Evolutionary conservation across 2,329 filamentous ascomycete species (phyloP).

Genomic region (Aspergillus fumigatiaffinis): DNA sequence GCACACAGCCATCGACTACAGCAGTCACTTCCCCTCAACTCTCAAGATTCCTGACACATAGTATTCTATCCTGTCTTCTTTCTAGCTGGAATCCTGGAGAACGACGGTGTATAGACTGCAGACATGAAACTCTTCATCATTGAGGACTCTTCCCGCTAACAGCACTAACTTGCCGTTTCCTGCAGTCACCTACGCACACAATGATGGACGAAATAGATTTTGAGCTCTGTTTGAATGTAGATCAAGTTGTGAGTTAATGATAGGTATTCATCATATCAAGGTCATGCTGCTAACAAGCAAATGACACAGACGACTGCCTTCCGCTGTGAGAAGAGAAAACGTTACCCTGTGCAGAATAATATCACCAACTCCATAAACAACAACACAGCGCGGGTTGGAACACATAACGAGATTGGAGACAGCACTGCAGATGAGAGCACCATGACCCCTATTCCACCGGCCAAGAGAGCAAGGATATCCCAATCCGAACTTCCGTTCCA

Average conservation of each 20-base stretch:
- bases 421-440: neutral
- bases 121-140: neutral
- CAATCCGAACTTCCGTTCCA: neutral
- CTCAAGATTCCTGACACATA: neutral
- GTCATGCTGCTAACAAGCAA: neutral
- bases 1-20: neutral
- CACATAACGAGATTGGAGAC: neutral
- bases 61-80: neutral
- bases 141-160: neutral
- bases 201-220: conserved; percentile 20
- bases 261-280: neutral
- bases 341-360: neutral
- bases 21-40: neutral
- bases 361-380: neutral
- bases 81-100: neutral
- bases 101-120: neutral
- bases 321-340: neutral
- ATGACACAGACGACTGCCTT: neutral
- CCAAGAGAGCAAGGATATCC: neutral
- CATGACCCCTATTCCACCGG: neutral
- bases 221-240: conserved; percentile 15
- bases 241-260: conserved; percentile 9
- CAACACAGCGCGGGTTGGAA: neutral
- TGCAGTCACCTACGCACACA: neutral
- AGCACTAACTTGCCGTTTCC: neutral